Evolutionary conservation across 805 yeast species (phyloP).

Genomic region (Lipomyces yamadae): DNA sequence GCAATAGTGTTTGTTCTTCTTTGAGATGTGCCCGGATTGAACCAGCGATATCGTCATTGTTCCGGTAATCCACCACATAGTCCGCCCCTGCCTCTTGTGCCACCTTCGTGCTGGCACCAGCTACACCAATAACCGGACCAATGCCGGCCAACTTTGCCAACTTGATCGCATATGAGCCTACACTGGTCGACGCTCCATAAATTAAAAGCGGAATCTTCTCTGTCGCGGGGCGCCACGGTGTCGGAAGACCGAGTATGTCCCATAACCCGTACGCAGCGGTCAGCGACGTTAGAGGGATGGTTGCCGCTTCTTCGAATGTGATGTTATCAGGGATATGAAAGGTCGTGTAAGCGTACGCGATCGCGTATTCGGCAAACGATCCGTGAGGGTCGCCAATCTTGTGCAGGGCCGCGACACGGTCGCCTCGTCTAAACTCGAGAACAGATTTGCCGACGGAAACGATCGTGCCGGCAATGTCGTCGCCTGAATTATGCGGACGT

Average conservation of each 20-base stretch:
- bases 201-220: constrained; percentile 27
- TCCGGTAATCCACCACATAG: constrained; percentile 29
- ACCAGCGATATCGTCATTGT: constrained; percentile 16
- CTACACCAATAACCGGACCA: constrained; percentile 34
- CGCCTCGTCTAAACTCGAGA: constrained; percentile 25
- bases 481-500: constrained; percentile 29
- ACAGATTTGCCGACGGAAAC: constrained; percentile 29
- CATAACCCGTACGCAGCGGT: constrained; percentile 30
- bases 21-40: constrained; percentile 18
- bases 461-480: constrained; percentile 32
- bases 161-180: constrained; percentile 27
- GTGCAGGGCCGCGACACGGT: constrained; percentile 35
- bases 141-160: constrained; percentile 34
- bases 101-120: constrained; percentile 21
- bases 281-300: constrained; percentile 29
- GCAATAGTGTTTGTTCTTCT: constrained; percentile 24
- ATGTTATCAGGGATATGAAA: constrained; percentile 28
- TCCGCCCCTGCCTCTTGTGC: constrained; percentile 28
- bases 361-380: constrained; percentile 33
- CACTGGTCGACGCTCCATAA: constrained; percentile 34
- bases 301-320: constrained; percentile 33
- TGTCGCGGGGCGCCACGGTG: constrained; percentile 34
- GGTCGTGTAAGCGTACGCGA: constrained; percentile 24
- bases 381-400: constrained; percentile 25
- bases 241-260: constrained; percentile 28